These are phyloP conservation scores for Heliocybe sulcata DNA, from an alignment of 1,284 basidiomycete species.

Conservation along the genomic window DNA sequence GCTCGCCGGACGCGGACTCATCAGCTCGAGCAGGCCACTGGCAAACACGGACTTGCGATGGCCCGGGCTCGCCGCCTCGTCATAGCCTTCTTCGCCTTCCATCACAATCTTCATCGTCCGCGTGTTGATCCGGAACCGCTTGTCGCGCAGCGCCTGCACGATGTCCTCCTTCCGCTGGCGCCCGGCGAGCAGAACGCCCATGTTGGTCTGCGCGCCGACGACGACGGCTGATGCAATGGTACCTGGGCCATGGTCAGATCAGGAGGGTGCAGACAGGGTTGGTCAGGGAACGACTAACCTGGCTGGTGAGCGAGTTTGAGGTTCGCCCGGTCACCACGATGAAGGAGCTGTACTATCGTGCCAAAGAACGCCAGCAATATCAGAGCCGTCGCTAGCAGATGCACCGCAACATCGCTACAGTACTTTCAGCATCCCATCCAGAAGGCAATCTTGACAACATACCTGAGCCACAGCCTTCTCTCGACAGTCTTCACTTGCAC, in stretches of 20 bases:
- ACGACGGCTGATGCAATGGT: constrained; percentile 49
- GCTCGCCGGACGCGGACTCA: neutral
- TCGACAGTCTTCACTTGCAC: constrained; percentile 34
- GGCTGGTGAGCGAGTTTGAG: constrained; percentile 37
- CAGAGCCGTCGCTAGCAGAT: constrained; percentile 34
- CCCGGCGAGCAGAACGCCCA: constrained; percentile 35
- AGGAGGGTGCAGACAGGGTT: neutral
- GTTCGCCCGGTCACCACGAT: constrained; percentile 31
- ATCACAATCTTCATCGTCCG: constrained; percentile 40
- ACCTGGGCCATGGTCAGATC: constrained; percentile 15
- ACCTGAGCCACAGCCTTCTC: constrained; percentile 41
- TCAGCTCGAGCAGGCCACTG: neutral
- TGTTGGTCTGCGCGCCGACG: constrained; percentile 39
- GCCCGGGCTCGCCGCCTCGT: constrained; percentile 11
- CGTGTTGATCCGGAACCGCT: constrained; percentile 41
- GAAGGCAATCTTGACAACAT: constrained; percentile 5
- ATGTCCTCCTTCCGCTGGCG: constrained; percentile 29
- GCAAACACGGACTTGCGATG: neutral
- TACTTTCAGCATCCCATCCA: neutral
- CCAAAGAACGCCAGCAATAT: constrained; percentile 34
- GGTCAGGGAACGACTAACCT: neutral
- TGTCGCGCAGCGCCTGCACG: constrained; percentile 28
- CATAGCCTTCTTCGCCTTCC: constrained; percentile 40
- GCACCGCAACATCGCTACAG: constrained; percentile 32
- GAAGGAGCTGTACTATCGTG: constrained; percentile 35